Percentiles rank a stretch among this genome's conserved stretches.
Evolutionary conservation across 1,139 yeast species (phyloP).

Genomic region (Suhomyces panamericanus): DNA sequence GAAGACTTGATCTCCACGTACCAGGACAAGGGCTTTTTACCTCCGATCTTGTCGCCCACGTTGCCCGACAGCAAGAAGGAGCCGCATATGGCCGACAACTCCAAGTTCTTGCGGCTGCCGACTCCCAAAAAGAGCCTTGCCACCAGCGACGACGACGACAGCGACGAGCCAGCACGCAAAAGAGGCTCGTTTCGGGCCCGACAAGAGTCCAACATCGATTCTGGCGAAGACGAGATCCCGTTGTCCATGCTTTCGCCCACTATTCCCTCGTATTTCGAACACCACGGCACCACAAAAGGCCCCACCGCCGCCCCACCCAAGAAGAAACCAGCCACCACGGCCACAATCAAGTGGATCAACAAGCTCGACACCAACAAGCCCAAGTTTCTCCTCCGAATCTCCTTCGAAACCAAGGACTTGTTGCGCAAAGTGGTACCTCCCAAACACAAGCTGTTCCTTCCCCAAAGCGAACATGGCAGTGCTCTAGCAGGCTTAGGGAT

Average conservation of each 20-base stretch:
- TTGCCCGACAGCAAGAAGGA: slow-evolving; percentile 28
- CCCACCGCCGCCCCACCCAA: not conserved
- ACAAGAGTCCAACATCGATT: slow-evolving; percentile 7
- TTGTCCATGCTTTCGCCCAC: slow-evolving; percentile 39
- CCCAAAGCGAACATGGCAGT: slow-evolving; percentile 1
- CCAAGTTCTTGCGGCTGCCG: slow-evolving; percentile 5
- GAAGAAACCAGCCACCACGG: slow-evolving; percentile 1
- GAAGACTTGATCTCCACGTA: slow-evolving; percentile 43
- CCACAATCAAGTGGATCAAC: slow-evolving; percentile 35
- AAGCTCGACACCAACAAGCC: slow-evolving; percentile 30
- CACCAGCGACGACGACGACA: slow-evolving; percentile 7
- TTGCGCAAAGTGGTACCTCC: not conserved
- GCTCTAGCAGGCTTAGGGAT: slow-evolving; percentile 28
- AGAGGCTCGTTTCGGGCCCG: not conserved
- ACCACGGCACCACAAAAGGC: not conserved
- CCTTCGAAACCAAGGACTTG: slow-evolving; percentile 16
- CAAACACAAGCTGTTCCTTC: not conserved
- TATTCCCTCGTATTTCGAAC: slow-evolving; percentile 32
- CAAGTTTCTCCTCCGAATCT: slow-evolving; percentile 33
- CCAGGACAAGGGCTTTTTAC: slow-evolving; percentile 36
- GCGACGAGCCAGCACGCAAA: slow-evolving; percentile 4
- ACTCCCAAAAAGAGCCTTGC: not conserved
- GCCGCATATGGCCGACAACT: slow-evolving; percentile 1
- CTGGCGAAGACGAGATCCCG: slow-evolving; percentile 25
- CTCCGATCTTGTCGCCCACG: slow-evolving; percentile 45